These are phyloP conservation scores for Podospora fimiseda DNA, from an alignment of 495 filamentous ascomycete genomes.

Conservation along the genomic window DNA sequence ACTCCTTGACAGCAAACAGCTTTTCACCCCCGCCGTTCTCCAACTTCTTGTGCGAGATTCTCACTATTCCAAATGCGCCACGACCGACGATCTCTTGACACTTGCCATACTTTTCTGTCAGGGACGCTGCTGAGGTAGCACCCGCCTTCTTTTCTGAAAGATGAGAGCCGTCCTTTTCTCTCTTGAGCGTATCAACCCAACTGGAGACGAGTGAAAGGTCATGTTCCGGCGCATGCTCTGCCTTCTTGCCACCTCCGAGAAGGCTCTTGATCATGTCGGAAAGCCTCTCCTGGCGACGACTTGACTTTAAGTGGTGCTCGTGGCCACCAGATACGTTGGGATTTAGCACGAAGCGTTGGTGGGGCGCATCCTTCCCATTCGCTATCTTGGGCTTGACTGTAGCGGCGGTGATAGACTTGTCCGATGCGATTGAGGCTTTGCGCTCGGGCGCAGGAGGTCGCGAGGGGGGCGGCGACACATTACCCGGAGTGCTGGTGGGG, in stretches of 20 bases:
- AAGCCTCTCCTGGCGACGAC: conserved; percentile 89
- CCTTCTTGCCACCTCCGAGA: conserved; percentile 58
- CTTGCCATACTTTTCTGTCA: conserved; percentile 97
- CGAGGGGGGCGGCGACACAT: conserved; percentile 13
- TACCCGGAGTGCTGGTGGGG: conserved; percentile 6
- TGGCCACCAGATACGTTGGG: conserved; percentile 55
- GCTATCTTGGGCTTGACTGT: conserved; percentile 16
- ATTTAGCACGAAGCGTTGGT: conserved; percentile 39
- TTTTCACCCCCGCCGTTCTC: conserved; percentile 79
- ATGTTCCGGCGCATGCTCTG: conserved; percentile 66
- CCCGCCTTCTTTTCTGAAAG: conserved; percentile 65
- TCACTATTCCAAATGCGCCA: conserved; percentile 93
- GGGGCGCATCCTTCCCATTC: conserved; percentile 22
- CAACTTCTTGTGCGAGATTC: conserved; percentile 94
- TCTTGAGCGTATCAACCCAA: conserved; percentile 92
- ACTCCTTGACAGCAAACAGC: conserved; percentile 97
- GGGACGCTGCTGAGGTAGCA: conserved; percentile 67
- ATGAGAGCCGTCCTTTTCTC: conserved; percentile 66
- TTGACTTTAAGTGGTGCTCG: conserved; percentile 77
- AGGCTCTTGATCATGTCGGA: conserved; percentile 84
- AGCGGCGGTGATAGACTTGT: conserved; percentile 16
- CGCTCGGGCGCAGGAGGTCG: conserved; percentile 21
- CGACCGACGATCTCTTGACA: conserved; percentile 98
- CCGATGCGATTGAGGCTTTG: conserved; percentile 24
- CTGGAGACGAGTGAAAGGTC: conserved; percentile 89